Percentiles rank a stretch among this genome's conserved stretches.
phyloP scores from a whole-genome alignment of 306 rosid genomes.

The Dalbergia cochinchinensis region DNA sequence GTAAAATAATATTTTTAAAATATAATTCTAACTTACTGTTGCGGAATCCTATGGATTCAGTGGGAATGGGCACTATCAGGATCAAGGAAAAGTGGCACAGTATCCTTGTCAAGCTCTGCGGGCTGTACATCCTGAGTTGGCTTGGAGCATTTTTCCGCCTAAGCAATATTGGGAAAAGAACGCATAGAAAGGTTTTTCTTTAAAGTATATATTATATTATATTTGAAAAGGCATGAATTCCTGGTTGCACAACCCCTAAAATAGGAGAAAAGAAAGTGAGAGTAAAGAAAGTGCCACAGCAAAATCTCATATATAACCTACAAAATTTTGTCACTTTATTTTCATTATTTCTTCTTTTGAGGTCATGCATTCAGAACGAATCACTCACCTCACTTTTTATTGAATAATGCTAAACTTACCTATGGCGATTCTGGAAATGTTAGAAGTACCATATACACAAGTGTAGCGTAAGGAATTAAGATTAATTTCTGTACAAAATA shows the following conservation, averaged over 20 bases:
- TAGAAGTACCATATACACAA: neutral
- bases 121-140: neutral
- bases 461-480: neutral
- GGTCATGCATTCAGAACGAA: conserved; percentile 8
- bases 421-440: neutral
- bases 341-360: neutral
- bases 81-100: neutral
- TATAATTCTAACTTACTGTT: neutral
- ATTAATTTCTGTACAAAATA: neutral
- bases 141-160: neutral
- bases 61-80: neutral
- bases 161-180: conserved; percentile 5
- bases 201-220: neutral
- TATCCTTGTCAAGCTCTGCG: neutral
- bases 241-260: neutral
- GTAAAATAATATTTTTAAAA: too few relatives aligned
- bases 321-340: neutral
- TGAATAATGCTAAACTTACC: neutral
- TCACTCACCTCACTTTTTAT: neutral
- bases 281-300: conserved; percentile 19
- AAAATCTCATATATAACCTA: neutral
- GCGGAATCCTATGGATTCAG: neutral
- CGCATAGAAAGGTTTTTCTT: neutral
- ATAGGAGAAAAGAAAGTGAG: neutral
- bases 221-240: neutral